Conservation (phyloP, 169 alveolate species). For the Ichthyophthirius multifiliis region DNA sequence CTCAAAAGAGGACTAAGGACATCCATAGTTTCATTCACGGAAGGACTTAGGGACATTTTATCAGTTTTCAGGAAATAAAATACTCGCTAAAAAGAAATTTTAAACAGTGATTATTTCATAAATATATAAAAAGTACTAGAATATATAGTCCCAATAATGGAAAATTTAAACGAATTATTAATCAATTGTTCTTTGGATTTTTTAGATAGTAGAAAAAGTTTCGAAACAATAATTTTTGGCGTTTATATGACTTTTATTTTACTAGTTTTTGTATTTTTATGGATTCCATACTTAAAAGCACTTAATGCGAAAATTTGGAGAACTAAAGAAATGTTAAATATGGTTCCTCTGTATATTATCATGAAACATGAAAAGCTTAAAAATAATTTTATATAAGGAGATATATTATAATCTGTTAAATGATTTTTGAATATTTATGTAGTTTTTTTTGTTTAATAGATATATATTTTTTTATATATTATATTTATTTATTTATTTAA, state of each 20-base stretch:
- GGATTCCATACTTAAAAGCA: conserved; percentile 6
- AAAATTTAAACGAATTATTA: neutral
- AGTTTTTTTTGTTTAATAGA: no score
- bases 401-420: neutral
- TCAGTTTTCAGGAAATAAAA: neutral
- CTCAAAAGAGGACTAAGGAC: neutral
- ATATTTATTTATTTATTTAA: no score
- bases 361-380: neutral
- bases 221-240: neutral
- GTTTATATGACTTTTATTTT: neutral
- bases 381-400: neutral
- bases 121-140: neutral
- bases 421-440: no score
- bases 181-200: neutral
- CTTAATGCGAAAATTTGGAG: conserved; percentile 13
- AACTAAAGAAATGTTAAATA: conserved; percentile 18
- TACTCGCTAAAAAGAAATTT: neutral
- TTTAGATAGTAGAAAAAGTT: neutral
- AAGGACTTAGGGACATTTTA: neutral
- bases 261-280: neutral
- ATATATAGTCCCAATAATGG: neutral
- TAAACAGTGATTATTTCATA: neutral
- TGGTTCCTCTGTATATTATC: conserved; percentile 6
- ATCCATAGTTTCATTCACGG: neutral
- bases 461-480: no score